phyloP scores from a whole-genome alignment of 2,329 filamentous ascomycete genomes.

The Fonsecaea nubica region DNA sequence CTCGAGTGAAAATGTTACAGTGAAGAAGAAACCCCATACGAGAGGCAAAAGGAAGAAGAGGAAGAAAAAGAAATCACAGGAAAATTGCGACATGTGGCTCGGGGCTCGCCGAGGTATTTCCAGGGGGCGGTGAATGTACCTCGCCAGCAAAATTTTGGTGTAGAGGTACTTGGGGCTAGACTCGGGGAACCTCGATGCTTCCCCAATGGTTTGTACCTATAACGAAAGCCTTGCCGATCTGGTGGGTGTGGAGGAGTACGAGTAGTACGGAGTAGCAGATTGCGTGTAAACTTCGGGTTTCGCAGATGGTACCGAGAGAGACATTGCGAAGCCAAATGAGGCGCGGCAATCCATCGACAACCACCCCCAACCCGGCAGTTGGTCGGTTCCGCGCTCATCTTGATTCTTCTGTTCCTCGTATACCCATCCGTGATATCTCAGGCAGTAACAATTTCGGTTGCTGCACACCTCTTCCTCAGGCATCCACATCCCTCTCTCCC shows the following conservation, averaged over 20 bases:
- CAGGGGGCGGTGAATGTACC: constrained; percentile 9
- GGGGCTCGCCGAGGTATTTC: constrained; percentile 2
- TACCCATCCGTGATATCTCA: neutral
- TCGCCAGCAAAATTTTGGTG: constrained; percentile 10
- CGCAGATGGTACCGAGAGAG: neutral
- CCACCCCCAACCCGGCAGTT: neutral
- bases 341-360: neutral
- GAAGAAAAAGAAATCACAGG: neutral
- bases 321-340: neutral
- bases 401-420: neutral
- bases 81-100: neutral
- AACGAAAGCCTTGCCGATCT: constrained; percentile 1
- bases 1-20: neutral
- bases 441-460: constrained; percentile 2
- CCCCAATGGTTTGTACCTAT: neutral
- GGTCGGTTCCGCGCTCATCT: neutral
- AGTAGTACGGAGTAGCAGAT: neutral
- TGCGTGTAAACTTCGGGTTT: neutral
- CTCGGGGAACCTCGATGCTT: neutral
- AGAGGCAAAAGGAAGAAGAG: neutral
- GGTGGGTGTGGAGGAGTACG: neutral
- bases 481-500: neutral
- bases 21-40: neutral
- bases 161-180: constrained; percentile 12
- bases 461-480: neutral